Conservation (phyloP, 805 yeast genomes). For the Wickerhamomyces bovis region DNA sequence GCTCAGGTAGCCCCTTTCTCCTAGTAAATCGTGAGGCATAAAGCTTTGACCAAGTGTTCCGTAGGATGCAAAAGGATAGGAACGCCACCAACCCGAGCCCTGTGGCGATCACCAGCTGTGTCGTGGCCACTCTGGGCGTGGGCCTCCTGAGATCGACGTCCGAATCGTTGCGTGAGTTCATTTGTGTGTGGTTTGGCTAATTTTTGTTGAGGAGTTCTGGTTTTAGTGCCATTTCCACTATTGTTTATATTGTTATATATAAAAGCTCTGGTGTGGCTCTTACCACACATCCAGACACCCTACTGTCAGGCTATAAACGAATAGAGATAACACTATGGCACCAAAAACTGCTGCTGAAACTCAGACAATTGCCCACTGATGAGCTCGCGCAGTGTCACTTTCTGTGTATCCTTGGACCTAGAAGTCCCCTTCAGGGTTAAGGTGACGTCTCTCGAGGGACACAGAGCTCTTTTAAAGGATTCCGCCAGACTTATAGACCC, state of each 20-base stretch:
- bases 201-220: not conserved
- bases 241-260: not conserved
- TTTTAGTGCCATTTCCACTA: not conserved
- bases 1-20: conserved; percentile 27
- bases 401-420: conserved; percentile 52
- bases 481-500: conserved; percentile 46
- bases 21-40: conserved; percentile 66
- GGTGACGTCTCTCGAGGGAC: conserved; percentile 42
- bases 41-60: conserved; percentile 73
- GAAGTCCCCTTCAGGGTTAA: conserved; percentile 43
- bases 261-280: not conserved
- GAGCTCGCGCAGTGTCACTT: conserved; percentile 39
- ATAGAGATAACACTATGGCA: not conserved
- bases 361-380: conserved; percentile 2
- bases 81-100: conserved; percentile 65
- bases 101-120: conserved; percentile 72
- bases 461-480: conserved; percentile 32
- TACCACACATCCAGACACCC: not conserved
- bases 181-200: not conserved
- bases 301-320: not conserved
- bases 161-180: not conserved
- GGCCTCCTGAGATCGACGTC: not conserved
- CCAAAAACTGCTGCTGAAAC: not conserved
- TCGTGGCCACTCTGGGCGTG: conserved; percentile 54
- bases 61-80: conserved; percentile 58